Evolutionary conservation across 306 rosid genomes (phyloP), one percentile per base, ranked within the genome.

Genomic region (Begonia fuchsioides): DNA sequence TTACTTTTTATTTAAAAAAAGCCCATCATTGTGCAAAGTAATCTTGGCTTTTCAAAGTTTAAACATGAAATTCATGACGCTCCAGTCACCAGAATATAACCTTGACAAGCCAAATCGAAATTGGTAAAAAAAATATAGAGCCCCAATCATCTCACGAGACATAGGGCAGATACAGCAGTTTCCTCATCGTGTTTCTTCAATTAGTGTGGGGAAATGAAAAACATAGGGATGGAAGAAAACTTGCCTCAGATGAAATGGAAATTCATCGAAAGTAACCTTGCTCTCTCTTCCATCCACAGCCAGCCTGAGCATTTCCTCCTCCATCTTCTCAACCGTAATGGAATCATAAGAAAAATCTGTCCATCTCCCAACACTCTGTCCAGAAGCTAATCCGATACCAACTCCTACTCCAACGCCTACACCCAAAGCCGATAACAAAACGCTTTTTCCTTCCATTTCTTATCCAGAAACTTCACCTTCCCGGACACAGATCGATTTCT

Each of bases 391-490:
- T 1, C 94, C 86, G 6, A 90, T 57, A 16, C 98, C 98, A 11
- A 90, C 94, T 17, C 96, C 96, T 5, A 82, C 86, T 8, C 97
- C 97, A 43, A 84, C 80, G 2, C 98, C 94, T 0, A 85, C 94
- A 10, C 95, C 44, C 61, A 90, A 56, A 12, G 98, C 98, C 51
- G 95, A 90, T 32, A 85, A 58, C 65, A 85, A 46, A 26, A 75
- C 6, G 15, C 81, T 65, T 61, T 69, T 90, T 73, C 82, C 83
- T 19, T 90, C 98, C 98, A 88, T 86, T 17, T 10, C 19, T 50
- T 16, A 9, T 47, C 16, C 11, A 47, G 17, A 47, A 47, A 47
- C 10, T n/a, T 14, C 17, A n/a, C 17, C 50, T 47, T 47, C 50
- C 1, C 50, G 16, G 10, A 47, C 10, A 14, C 5, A 6, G 17